Evolutionary conservation across 2,329 filamentous ascomycete genomes (phyloP).

Genomic region (Beauveria pseudobassiana): DNA sequence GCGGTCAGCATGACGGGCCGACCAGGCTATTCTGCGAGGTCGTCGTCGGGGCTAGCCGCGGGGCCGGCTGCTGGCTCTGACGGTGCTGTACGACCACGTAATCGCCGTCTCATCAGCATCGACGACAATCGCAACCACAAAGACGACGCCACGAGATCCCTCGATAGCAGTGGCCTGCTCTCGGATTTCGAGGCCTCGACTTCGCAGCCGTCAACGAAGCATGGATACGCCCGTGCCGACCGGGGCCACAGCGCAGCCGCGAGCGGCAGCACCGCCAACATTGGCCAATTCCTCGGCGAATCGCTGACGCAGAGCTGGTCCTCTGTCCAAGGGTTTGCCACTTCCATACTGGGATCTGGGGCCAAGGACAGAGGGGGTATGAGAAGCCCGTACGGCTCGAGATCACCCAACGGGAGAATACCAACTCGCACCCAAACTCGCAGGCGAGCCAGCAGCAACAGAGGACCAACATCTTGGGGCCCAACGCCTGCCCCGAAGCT

Average conservation of each 20-base stretch:
- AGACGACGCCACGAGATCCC: background rate
- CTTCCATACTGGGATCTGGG: constrained; percentile 31
- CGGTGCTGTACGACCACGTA: constrained; percentile 41
- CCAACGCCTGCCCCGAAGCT: constrained; percentile 41
- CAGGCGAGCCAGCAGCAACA: constrained; percentile 14
- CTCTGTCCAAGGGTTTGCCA: constrained; percentile 47
- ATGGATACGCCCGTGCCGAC: background rate
- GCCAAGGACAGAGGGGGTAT: constrained; percentile 14
- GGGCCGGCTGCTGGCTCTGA: constrained; percentile 33
- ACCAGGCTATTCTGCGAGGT: constrained; percentile 19
- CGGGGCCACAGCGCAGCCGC: background rate
- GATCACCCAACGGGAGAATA: background rate
- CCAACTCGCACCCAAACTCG: constrained; percentile 15
- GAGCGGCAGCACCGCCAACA: constrained; percentile 28
- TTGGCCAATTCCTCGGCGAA: constrained; percentile 38
- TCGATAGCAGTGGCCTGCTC: constrained; percentile 21
- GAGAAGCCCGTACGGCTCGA: constrained; percentile 4
- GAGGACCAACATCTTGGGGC: constrained; percentile 34
- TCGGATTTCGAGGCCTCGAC: constrained; percentile 26
- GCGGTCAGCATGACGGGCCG: constrained; percentile 30
- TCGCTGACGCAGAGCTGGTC: constrained; percentile 48
- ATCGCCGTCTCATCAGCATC: constrained; percentile 36
- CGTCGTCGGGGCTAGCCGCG: constrained; percentile 38
- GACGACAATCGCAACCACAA: constrained; percentile 24
- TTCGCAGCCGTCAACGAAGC: background rate